Conservation (phyloP, 306 rosid species). For the Vicia villosa region DNA sequence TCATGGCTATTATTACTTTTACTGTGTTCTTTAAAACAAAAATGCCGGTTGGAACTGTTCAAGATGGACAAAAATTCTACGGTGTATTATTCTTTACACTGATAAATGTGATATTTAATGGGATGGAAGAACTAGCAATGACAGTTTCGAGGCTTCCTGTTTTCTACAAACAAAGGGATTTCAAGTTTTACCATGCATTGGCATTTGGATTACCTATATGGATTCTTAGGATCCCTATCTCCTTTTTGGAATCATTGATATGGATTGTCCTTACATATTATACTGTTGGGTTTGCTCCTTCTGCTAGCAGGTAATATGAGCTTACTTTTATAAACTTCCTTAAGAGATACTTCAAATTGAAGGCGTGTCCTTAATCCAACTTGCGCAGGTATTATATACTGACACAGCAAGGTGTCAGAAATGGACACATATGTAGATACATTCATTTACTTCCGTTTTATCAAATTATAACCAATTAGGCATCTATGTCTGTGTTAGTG, state of each 20-base stretch:
- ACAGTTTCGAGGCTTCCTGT: constrained; percentile 67
- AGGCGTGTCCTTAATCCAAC: not conserved
- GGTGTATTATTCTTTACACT: constrained; percentile 80
- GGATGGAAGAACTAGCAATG: constrained; percentile 63
- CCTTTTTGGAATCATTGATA: constrained; percentile 62
- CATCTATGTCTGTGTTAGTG: not conserved
- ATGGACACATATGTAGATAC: not conserved
- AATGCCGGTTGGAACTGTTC: constrained; percentile 60
- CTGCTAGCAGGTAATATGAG: constrained; percentile 62
- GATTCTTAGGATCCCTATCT: constrained; percentile 75
- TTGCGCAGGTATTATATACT: too few relatives aligned
- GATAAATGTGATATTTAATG: constrained; percentile 73
- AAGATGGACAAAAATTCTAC: constrained; percentile 53
- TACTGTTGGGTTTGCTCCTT: constrained; percentile 82
- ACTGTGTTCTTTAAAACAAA: constrained; percentile 70
- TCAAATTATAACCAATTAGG: not conserved
- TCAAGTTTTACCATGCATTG: constrained; percentile 81
- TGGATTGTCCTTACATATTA: constrained; percentile 75
- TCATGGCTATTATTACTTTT: constrained; percentile 52
- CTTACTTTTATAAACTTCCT: not conserved
- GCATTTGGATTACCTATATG: constrained; percentile 73
- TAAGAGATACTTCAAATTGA: not conserved
- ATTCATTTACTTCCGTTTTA: not conserved
- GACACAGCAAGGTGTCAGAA: not conserved
- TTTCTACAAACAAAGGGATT: constrained; percentile 74